A percentile compares a stretch with the other conserved stretches of the same genome.
Conservation (phyloP, 805 yeast genomes). For the Candida ficus region DNA sequence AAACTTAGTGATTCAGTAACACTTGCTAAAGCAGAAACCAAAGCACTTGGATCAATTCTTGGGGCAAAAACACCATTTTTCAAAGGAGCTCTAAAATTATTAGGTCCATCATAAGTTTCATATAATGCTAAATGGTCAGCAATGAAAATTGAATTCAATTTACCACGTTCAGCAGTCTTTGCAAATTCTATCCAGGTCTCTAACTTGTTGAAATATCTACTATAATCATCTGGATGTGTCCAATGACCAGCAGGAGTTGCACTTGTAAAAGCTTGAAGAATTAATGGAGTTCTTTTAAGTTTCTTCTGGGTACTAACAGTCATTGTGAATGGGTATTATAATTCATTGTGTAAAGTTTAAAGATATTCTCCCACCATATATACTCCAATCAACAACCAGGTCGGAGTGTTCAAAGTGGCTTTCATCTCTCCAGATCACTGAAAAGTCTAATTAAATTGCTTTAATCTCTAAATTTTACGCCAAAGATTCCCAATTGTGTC, state of each 20-base stretch:
- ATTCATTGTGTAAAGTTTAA: too few species aligned
- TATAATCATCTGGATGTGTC: constrained; percentile 21
- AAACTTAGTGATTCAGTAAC: constrained; percentile 35
- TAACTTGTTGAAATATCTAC: constrained; percentile 13
- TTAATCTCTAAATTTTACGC: too few species aligned
- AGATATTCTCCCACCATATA: too few species aligned
- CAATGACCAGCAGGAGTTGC: constrained; percentile 31
- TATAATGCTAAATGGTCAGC: constrained; percentile 37
- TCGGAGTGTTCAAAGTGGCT: too few species aligned
- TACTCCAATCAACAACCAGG: too few species aligned
- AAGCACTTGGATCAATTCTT: constrained; percentile 29
- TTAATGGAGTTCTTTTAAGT: too few species aligned
- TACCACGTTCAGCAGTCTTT: constrained; percentile 31
- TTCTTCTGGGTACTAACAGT: too few species aligned
- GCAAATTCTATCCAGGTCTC: constrained; percentile 36
- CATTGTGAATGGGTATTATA: too few species aligned
- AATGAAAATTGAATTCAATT: constrained; percentile 33
- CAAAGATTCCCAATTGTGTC: too few species aligned
- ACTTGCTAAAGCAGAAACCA: constrained; percentile 32
- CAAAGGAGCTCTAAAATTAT: constrained; percentile 30
- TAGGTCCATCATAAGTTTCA: constrained; percentile 37
- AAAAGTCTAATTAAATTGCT: too few species aligned
- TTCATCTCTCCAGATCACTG: too few species aligned
- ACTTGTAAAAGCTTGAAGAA: too few species aligned
- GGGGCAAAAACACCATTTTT: constrained; percentile 26